Evolutionary conservation across 2,329 filamentous ascomycete species (phyloP).

Genomic region (Monosporascus sp.): DNA sequence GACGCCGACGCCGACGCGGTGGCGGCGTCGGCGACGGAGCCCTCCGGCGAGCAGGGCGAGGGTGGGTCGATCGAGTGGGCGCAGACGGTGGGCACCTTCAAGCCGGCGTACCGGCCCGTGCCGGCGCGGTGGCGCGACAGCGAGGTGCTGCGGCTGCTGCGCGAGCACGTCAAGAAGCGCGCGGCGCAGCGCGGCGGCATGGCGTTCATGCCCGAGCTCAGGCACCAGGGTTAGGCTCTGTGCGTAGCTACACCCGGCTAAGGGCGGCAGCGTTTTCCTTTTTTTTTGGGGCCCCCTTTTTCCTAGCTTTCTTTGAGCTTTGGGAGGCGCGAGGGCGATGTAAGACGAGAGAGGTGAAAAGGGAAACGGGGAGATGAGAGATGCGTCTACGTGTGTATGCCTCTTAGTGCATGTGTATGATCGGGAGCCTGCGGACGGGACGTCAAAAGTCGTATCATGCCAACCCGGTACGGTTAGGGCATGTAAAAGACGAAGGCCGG

Average conservation of each 20-base stretch:
- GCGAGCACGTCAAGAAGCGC: conserved; percentile 71
- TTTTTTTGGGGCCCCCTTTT: no score
- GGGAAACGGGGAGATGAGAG: no score
- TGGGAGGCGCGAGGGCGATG: no score
- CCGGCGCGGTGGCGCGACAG: conserved; percentile 80
- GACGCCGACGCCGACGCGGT: conserved; percentile 19
- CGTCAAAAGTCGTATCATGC: no score
- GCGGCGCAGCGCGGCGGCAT: conserved; percentile 49
- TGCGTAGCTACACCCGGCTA: neutral
- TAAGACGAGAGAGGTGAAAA: no score
- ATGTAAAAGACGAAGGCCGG: no score
- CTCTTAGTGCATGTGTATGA: no score
- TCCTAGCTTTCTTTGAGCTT: no score
- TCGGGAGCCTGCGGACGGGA: no score
- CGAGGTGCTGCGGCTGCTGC: conserved; percentile 69
- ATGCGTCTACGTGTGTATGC: no score
- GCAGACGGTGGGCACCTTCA: conserved; percentile 91
- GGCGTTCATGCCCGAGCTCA: conserved; percentile 52
- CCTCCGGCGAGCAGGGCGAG: conserved; percentile 18
- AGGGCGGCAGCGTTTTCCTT: no score
- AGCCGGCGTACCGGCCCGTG: conserved; percentile 87
- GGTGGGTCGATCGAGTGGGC: conserved; percentile 76
- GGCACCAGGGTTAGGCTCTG: conserved; percentile 5
- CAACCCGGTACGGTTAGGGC: no score
- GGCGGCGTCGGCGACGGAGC: conserved; percentile 22